These are phyloP conservation scores for Trichoderma citrinoviride DNA, from an alignment of 2,329 filamentous ascomycete species.

Conservation along the genomic window DNA sequence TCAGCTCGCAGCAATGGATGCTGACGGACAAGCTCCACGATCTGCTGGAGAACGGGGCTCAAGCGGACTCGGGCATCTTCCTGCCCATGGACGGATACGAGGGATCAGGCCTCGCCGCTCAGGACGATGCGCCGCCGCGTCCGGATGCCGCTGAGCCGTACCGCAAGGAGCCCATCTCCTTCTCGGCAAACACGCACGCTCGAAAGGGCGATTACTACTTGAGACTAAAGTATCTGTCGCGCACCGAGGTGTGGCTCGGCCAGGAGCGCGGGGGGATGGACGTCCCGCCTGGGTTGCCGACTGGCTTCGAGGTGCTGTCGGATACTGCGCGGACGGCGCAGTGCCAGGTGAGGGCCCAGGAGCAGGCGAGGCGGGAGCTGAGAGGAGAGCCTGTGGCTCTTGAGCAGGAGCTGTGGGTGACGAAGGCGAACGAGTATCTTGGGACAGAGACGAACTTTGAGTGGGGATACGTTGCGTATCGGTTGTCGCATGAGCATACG, in stretches of 20 bases:
- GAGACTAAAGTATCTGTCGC: constrained; percentile 22
- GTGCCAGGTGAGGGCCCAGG: constrained; percentile 6
- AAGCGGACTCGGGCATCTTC: constrained; percentile 30
- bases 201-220: constrained; percentile 21
- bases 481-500: constrained; percentile 24
- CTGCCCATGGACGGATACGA: constrained; percentile 33
- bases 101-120: constrained; percentile 23
- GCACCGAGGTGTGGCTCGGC: not conserved
- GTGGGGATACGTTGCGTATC: constrained; percentile 31
- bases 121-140: constrained; percentile 20
- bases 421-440: not conserved
- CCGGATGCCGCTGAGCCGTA: constrained; percentile 10
- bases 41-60: constrained; percentile 24
- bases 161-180: constrained; percentile 20
- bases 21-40: constrained; percentile 30
- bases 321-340: not conserved
- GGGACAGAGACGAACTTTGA: not conserved
- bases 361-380: constrained; percentile 16
- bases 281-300: not conserved
- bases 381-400: constrained; percentile 20
- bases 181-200: constrained; percentile 16
- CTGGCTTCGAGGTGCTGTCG: constrained; percentile 1
- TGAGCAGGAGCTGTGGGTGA: constrained; percentile 6
- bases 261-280: not conserved
- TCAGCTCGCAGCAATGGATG: constrained; percentile 15